A percentile compares a stretch with the other conserved stretches of the same genome.
These are phyloP conservation scores for Phytophthora pinifolia DNA, from an alignment of 352 stramenopile species.

Conservation along the genomic window DNA sequence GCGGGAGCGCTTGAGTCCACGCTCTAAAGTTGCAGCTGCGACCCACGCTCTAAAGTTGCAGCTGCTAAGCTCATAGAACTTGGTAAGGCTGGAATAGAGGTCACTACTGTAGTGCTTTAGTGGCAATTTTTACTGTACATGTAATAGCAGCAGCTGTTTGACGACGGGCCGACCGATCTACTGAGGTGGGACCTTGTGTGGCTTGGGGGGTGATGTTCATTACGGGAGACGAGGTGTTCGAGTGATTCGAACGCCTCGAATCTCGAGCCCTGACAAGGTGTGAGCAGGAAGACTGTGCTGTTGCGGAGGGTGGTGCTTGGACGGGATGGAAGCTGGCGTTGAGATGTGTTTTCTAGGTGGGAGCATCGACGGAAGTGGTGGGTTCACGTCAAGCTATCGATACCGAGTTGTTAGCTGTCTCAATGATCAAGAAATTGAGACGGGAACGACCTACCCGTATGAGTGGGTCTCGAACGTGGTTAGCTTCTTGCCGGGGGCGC, in stretches of 20 bases:
- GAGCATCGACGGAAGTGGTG: constrained; percentile 3
- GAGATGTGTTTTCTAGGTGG: constrained; percentile 4
- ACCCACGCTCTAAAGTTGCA: too few relatives aligned
- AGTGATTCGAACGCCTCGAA: constrained; percentile 23
- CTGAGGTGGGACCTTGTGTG: neutral
- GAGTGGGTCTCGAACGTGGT: too few relatives aligned
- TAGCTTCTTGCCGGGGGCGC: too few relatives aligned
- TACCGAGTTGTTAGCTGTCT: neutral
- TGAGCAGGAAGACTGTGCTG: neutral
- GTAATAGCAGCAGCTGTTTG: too few relatives aligned
- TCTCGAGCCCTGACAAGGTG: constrained; percentile 6
- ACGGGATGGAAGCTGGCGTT: constrained; percentile 9
- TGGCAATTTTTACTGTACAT: too few relatives aligned
- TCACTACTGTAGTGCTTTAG: too few relatives aligned
- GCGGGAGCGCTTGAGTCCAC: constrained; percentile 23
- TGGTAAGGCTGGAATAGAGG: too few relatives aligned
- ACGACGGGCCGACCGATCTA: too few relatives aligned
- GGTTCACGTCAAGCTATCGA: constrained; percentile 20
- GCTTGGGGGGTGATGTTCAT: constrained; percentile 1
- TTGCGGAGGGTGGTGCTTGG: constrained; percentile 11
- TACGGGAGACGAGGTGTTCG: neutral
- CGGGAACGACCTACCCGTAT: constrained; percentile 2
- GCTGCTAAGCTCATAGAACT: too few relatives aligned
- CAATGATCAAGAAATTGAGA: neutral
- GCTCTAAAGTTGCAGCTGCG: constrained; percentile 12